Base-by-base conservation (phyloP, 2,329 filamentous ascomycete species). In the Paraphoma sp. region DNA sequence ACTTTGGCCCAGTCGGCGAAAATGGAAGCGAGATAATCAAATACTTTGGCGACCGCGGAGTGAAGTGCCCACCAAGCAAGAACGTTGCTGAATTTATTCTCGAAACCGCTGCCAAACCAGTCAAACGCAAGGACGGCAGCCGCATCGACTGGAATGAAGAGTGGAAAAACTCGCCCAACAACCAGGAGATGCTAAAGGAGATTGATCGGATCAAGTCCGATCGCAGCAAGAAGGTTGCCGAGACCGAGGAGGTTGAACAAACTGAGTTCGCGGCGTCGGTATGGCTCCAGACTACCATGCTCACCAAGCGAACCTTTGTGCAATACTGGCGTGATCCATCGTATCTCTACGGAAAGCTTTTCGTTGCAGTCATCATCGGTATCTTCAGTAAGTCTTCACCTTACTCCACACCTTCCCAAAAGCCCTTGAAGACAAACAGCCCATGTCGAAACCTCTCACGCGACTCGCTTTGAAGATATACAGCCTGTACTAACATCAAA, bases 331-430 rank as follows among this genome's bases (percentile, higher is more conserved):
- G 91, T 12, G 87, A 91, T 59, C 88, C 90, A 0, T 87, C 86
- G 1, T 94, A 93, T 73, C 80, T 92, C 53, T 93, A 92, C 74
- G 87, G 88, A 56, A 92, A 92, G 71, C 78, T 94, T 28, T 93
- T 92, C 75, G 84, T 88, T 33, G 83, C 87, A 4, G 85, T 91
- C 55, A 83, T 92, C 58, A 82, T 90, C 44, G 90, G 88, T 14
- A 86, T 92, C 72, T 91, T 93, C 82, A 92, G 33, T 36, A 36
- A 36, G 33, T 36, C 33, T 36, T 3, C 10, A 36, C 33, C 14
- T 36, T 6, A 36, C 9, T 36, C 10, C 33, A 10, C 3, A 3
- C 2, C 23, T 23, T 5, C 23, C 23, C 23, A 2, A 23, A 23
- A 23, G 5, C 23, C 23, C 23, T 5, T 23, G 23, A 3, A 23